phyloP scores from a whole-genome alignment of 768 basidiomycete species.

The Boletus speciosus region DNA sequence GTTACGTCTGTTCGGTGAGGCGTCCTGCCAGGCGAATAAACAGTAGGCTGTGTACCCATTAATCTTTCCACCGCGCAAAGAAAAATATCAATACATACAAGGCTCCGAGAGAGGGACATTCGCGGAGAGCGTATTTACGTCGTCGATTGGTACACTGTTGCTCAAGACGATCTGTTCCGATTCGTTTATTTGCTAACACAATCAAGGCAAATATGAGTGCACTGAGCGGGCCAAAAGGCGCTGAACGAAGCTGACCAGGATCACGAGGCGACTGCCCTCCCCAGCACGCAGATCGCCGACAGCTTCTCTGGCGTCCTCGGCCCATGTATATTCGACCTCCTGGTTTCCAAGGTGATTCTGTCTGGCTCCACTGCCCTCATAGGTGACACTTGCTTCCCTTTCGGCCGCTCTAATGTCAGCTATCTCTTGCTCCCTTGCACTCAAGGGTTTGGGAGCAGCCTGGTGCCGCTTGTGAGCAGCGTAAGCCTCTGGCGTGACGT shows the following conservation, averaged over 20 bases:
- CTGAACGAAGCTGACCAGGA: slow-evolving; percentile 50
- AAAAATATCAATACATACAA: slow-evolving; percentile 30
- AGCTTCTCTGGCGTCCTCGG: slow-evolving; percentile 58
- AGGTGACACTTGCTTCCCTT: slow-evolving; percentile 48
- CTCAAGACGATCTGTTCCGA: slow-evolving; percentile 58
- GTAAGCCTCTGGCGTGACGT: slow-evolving; percentile 68
- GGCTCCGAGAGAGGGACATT: slow-evolving; percentile 58
- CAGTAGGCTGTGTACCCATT: slow-evolving; percentile 44
- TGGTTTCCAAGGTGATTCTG: slow-evolving; percentile 55
- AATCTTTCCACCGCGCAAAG: not conserved
- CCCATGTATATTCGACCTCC: slow-evolving; percentile 64
- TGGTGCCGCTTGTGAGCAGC: slow-evolving; percentile 67
- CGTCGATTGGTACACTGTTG: slow-evolving; percentile 36
- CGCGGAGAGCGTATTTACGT: slow-evolving; percentile 43
- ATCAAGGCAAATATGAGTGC: not conserved
- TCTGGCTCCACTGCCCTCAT: slow-evolving; percentile 56
- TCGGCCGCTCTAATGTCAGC: slow-evolving; percentile 76
- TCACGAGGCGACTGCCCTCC: slow-evolving; percentile 51
- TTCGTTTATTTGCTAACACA: slow-evolving; percentile 61
- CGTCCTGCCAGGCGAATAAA: slow-evolving; percentile 63
- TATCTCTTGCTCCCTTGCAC: slow-evolving; percentile 77
- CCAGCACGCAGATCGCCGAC: slow-evolving; percentile 53
- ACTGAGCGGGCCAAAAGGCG: not conserved
- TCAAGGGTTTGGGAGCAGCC: slow-evolving; percentile 78
- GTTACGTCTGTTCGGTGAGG: slow-evolving; percentile 45